A percentile compares a stretch with the other conserved stretches of the same genome.
Evolutionary conservation across 2,329 filamentous ascomycete genomes (phyloP).

Genomic region (Colletotrichum limetticola): DNA sequence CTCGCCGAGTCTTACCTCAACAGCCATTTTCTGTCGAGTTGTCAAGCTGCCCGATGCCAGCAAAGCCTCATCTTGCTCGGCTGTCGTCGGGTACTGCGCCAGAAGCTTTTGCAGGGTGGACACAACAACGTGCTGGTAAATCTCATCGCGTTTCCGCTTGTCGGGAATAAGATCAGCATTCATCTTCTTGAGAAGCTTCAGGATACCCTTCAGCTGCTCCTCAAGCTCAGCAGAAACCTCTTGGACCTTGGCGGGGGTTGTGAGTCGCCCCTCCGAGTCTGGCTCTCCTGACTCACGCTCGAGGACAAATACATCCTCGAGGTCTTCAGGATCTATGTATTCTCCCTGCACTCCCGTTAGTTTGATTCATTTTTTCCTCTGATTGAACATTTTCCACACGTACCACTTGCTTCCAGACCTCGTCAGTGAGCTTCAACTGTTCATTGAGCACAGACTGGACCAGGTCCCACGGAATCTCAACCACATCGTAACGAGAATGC

Average conservation of each 20-base stretch:
- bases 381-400: conserved; percentile 42
- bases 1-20: conserved; percentile 76
- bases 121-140: conserved; percentile 53
- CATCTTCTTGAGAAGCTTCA: conserved; percentile 61
- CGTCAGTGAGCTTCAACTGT: conserved; percentile 49
- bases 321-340: conserved; percentile 69
- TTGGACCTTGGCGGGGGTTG: conserved; percentile 49
- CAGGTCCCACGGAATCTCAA: conserved; percentile 75
- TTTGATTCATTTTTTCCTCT: neutral
- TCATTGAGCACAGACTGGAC: conserved; percentile 60
- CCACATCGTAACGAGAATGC: conserved; percentile 83
- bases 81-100: conserved; percentile 54
- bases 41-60: conserved; percentile 43
- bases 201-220: conserved; percentile 60
- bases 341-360: conserved; percentile 45
- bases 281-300: conserved; percentile 65
- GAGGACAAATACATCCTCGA: conserved; percentile 81
- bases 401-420: conserved; percentile 55
- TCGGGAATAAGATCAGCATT: conserved; percentile 55
- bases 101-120: conserved; percentile 50
- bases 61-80: conserved; percentile 52
- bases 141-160: conserved; percentile 60
- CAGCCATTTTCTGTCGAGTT: conserved; percentile 66
- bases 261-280: conserved; percentile 58
- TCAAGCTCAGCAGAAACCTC: conserved; percentile 62